Conservation (phyloP, 106 monocot genomes). For the Chionographis japonica region DNA sequence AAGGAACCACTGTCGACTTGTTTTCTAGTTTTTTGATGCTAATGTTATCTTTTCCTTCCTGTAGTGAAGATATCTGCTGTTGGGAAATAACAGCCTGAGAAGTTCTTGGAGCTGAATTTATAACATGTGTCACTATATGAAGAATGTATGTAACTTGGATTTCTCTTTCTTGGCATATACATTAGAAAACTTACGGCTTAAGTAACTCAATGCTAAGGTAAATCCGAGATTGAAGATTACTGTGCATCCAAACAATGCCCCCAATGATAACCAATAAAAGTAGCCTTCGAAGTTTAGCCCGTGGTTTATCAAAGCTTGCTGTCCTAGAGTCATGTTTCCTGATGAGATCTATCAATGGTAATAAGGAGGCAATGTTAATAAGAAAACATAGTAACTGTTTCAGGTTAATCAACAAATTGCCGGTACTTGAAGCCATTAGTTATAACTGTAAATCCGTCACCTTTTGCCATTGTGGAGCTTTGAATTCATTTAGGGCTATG, state of each 20-base stretch:
- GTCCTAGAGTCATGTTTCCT: slow-evolving; percentile 11
- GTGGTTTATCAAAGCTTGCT: slow-evolving; percentile 2
- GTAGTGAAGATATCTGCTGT: background rate
- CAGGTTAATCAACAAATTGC: no score
- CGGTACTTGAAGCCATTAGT: no score
- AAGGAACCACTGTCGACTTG: background rate
- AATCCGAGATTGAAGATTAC: slow-evolving; percentile 6
- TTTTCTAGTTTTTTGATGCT: background rate
- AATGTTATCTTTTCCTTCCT: background rate
- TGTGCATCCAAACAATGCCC: slow-evolving; percentile 12
- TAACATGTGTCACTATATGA: no score
- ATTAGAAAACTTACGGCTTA: slow-evolving; percentile 7
- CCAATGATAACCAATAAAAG: slow-evolving; percentile 18
- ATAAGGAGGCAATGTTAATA: no score
- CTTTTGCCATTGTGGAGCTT: no score
- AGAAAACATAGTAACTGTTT: no score
- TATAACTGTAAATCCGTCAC: no score
- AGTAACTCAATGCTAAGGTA: slow-evolving; percentile 14
- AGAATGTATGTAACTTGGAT: no score
- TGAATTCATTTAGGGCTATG: no score
- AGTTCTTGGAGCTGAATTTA: no score
- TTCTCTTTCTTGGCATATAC: background rate
- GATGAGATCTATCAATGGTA: slow-evolving; percentile 1
- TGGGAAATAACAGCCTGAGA: slow-evolving; percentile 7
- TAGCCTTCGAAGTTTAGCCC: slow-evolving; percentile 2